Conservation (phyloP, 257 asterid species). For the Paulownia fortunei region DNA sequence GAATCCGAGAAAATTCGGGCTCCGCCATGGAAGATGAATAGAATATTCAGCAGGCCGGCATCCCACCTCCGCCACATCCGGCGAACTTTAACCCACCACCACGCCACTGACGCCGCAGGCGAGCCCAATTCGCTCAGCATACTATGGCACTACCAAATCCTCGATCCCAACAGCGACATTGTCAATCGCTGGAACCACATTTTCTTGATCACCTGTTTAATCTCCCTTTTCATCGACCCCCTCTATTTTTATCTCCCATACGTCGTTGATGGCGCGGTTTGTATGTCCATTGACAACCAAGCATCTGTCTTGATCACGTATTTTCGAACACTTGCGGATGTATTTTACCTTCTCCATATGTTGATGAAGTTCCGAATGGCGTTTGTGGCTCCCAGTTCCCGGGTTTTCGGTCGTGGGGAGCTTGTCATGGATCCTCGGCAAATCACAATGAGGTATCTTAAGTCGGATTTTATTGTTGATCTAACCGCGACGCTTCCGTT, state of each 20-base stretch:
- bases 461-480: constrained; percentile 72
- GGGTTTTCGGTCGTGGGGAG: constrained; percentile 95
- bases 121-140: constrained; percentile 61
- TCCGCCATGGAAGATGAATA: constrained; percentile 99
- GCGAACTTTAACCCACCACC: constrained; percentile 52
- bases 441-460: constrained; percentile 73
- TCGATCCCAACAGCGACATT: constrained; percentile 90
- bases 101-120: constrained; percentile 39
- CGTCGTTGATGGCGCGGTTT: constrained; percentile 56
- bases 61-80: constrained; percentile 83
- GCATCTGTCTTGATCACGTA: constrained; percentile 63
- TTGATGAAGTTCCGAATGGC: constrained; percentile 89
- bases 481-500: constrained; percentile 80
- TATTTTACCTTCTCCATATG: constrained; percentile 77
- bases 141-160: constrained; percentile 77
- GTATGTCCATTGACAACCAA: constrained; percentile 65
- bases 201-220: constrained; percentile 63
- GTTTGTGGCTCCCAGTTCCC: constrained; percentile 81
- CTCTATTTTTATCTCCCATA: constrained; percentile 80
- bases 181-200: constrained; percentile 90
- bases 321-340: constrained; percentile 62
- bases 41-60: constrained; percentile 73
- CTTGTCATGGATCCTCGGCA: constrained; percentile 79
- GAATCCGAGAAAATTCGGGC: constrained; percentile 57
- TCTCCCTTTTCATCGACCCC: constrained; percentile 90